Base-by-base conservation (phyloP, 2,329 filamentous ascomycete genomes). In the Penicillium sp. region DNA sequence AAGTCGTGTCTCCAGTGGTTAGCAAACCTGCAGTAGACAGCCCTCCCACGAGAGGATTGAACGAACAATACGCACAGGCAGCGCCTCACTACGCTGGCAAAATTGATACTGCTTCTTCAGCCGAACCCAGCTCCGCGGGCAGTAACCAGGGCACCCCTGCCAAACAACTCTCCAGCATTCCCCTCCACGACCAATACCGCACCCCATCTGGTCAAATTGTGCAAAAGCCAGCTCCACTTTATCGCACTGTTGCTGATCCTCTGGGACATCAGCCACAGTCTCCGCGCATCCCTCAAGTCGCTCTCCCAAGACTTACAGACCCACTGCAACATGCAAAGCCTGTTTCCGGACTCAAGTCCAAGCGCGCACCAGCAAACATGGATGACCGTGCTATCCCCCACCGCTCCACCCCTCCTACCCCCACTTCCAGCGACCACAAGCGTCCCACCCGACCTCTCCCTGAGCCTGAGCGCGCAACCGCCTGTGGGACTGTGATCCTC, bases 401-500 rank as follows among this genome's bases (percentile, higher is more conserved):
- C 25, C 41, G 59, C 19, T 53, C 58, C 0, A 53, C 63, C 7
- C 48, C 60, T 27, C 52, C 19, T 13, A 55, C 15, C 60, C 68
- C 36, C 67, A 71, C 47, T 13, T 19, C 41, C 9, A 48, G 48
- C 63, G 69, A 33, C 9, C 39, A 31, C 41, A 59, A 51, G 39
- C 65, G 59, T 59, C 60, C 55, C 25, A 57, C 56, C 53, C 66
- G 54, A 48, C 67, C 61, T 8, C 56, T 53, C 1, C 42, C 52
- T 3, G 62, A 66, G 23, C 47, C 57, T 9, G 65, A 65, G 7
- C 55, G 55, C 3, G 48, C 48, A 25, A 66, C 64, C 2, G 64
- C 64, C 10, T 65, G 59, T 42, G 62, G 64, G 8, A 57, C 61
- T 65, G 93, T 99, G 50, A 91, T 99, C 38, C 87, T 97, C 61